Base-by-base conservation (phyloP, 192 early-diverging fungal species). In the Coemansia sp. region DNA sequence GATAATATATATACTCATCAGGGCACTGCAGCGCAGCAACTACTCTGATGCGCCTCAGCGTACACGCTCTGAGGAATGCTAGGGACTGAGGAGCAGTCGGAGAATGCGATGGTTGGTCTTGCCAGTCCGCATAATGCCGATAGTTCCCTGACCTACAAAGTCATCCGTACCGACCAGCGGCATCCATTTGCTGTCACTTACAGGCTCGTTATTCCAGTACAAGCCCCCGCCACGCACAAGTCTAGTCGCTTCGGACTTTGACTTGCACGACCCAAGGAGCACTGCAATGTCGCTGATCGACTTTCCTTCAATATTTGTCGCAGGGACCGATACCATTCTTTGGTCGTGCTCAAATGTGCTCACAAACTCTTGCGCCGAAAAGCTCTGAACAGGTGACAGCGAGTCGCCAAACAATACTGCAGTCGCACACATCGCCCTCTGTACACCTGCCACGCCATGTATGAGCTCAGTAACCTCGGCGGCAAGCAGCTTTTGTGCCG, bases 401-500 rank as follows among this genome's bases (percentile, higher is more conserved):
- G 82, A 53, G 47, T 85, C 83, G 36, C 89, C 92, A 79, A 92
- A 98, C 47, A 95, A 62, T 1, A 95, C 87, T 40, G 84, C 71
- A 5, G 91, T 92, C 31, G 92, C 93, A 10, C 88, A 82, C 72
- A 87, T 66, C 3, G 94, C 92, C 40, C 88, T 84, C 19, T 73
- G 74, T 5, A 94, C 76, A 12, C 86, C 88, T 64, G 74, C 74
- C 88, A 87, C 71, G 60, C 96, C 94, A 63, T 98, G 96, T 6
- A 98, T 90, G 15, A 98, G 81, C 68, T 94, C 93, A 24, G 94
- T 98, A 27, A 90, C 90, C 74, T 98, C 93, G 8, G 76, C 78
- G 1, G 96, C 94, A 15, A 98, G 88, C 19, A 77, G 57, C 27
- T 84, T 83, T 59, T 98, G 96, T 1, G 94, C 94, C 6, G 79